Evolutionary conservation across 148 eudicot species (phyloP), one percentile per base, ranked within the genome.

Genomic region (Camellia lanceoleosa): DNA sequence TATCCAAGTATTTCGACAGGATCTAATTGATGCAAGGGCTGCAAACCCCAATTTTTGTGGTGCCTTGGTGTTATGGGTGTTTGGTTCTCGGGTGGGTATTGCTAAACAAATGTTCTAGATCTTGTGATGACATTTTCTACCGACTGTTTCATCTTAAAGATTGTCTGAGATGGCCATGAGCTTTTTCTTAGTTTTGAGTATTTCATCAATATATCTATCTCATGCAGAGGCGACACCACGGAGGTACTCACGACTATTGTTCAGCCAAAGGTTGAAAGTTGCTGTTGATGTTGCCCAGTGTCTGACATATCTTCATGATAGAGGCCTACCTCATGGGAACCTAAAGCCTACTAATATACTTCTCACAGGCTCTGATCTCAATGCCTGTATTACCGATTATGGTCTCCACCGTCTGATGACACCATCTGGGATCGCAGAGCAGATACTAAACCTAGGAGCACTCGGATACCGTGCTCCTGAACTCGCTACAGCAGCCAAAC

Each of bases 381-480:
- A 65, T 46, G 91, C 85, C 18, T 83, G 76, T 15, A 78, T 96
- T 1, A 92, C 98, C 4, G 99, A 93, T 83, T 92, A 82, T 65
- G 84, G 97, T 30, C 93, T 96, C 46, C 97, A 96, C 82, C 97
- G 99, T 68, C 85, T 95, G 73, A 93, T 96, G 98, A 92, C 92
- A 9, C 92, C 98, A n/a, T 82, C 90, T 56, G 99, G 99, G 70
- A 90, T 92, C 41, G 88, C 98, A 2, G 98, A 96, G 84, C 99
- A 96, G 81, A 90, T 91, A 72, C 70, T 93, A 72, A 96, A 93
- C 79, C 91, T 96, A 3, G 97, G 97, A 61, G 99, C 99, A 69
- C 94, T 92, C 1, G 99, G 98, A 14, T 96, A 96, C 80, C 86
- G 98, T 71, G 93, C 99, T 56, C 98, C 99, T 3, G 99, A 96